Evolutionary conservation across 2,329 filamentous ascomycete species (phyloP).

Genomic region (Fusarium pseudonygamai): DNA sequence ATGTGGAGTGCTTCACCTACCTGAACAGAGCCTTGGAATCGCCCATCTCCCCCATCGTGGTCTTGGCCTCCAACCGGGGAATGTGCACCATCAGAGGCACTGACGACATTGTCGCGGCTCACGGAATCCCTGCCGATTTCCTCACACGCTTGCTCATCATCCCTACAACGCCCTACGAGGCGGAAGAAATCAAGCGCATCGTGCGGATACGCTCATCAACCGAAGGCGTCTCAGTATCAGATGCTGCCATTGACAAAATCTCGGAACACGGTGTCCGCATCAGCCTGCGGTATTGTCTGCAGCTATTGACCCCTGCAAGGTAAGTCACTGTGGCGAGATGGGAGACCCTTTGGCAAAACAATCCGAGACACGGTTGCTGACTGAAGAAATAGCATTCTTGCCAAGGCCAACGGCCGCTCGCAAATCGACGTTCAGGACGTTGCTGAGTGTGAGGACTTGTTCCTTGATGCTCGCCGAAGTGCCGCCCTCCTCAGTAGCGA

Average conservation of each 20-base stretch:
- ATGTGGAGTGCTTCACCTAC: conserved; percentile 99
- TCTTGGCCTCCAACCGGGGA: conserved; percentile 96
- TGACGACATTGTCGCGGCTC: conserved; percentile 81
- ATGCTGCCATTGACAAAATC: conserved; percentile 87
- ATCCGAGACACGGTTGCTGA: conserved; percentile 48
- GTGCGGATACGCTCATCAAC: conserved; percentile 84
- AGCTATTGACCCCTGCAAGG: conserved; percentile 87
- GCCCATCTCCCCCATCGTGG: conserved; percentile 93
- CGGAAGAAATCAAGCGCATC: conserved; percentile 92
- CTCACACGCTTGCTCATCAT: conserved; percentile 94
- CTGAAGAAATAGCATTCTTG: conserved; percentile 74
- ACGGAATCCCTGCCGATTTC: conserved; percentile 94
- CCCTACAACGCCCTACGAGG: conserved; percentile 88
- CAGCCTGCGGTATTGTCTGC: conserved; percentile 90
- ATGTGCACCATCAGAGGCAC: conserved; percentile 92
- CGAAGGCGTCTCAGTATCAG: conserved; percentile 81
- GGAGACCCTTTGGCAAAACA: conserved; percentile 18
- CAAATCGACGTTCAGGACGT: conserved; percentile 83
- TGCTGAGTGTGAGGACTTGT: conserved; percentile 82
- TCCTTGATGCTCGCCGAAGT: conserved; percentile 83
- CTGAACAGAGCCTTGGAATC: conserved; percentile 98
- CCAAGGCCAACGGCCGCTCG: conserved; percentile 80
- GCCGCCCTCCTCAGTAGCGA: conserved; percentile 73
- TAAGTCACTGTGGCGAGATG: conserved; percentile 49
- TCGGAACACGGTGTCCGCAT: conserved; percentile 87